Evolutionary conservation across 2,329 filamentous ascomycete genomes (phyloP).

Genomic region (Calonectria hawksworthii): DNA sequence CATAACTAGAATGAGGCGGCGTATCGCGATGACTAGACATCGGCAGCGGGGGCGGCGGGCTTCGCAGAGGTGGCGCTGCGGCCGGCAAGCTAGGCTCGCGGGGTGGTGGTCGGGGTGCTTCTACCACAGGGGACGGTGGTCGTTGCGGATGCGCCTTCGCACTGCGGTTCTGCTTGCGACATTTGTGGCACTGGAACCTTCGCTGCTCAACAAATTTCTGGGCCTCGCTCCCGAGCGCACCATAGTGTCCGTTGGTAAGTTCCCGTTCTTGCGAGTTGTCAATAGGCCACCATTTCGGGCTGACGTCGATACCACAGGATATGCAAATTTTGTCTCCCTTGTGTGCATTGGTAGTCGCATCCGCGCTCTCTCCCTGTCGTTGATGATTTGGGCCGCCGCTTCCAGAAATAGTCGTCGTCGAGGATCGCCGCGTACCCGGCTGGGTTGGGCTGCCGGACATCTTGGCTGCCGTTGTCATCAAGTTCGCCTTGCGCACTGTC

Average conservation of each 20-base stretch:
- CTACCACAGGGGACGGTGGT: conserved; percentile 38
- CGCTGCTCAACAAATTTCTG: conserved; percentile 72
- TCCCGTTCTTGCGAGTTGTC: conserved; percentile 65
- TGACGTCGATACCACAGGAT: conserved; percentile 78
- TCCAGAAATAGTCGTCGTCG: conserved; percentile 61
- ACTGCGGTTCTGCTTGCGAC: conserved; percentile 68
- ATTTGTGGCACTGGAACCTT: conserved; percentile 83
- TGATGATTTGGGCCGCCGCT: conserved; percentile 29
- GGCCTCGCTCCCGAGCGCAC: conserved; percentile 67
- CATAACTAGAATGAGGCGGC: conserved; percentile 39
- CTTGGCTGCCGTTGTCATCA: conserved; percentile 77
- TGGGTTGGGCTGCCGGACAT: conserved; percentile 53
- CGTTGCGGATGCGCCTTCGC: conserved; percentile 49
- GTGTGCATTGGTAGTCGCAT: conserved; percentile 47
- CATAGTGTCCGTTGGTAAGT: conserved; percentile 66
- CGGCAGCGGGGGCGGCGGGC: conserved; percentile 42
- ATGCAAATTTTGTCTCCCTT: conserved; percentile 70
- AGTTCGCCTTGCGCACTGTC: conserved; percentile 91
- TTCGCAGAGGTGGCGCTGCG: conserved; percentile 44
- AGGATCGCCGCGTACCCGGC: conserved; percentile 65
- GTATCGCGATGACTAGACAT: conserved; percentile 44
- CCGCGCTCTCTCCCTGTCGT: conserved; percentile 45
- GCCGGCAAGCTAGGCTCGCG: conserved; percentile 36
- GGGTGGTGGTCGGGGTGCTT: conserved; percentile 35
- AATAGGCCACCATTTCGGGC: conserved; percentile 80